Evolutionary conservation across 192 early-diverging fungal genomes (phyloP).

Genomic region (Helicostylum pulchrum): DNA sequence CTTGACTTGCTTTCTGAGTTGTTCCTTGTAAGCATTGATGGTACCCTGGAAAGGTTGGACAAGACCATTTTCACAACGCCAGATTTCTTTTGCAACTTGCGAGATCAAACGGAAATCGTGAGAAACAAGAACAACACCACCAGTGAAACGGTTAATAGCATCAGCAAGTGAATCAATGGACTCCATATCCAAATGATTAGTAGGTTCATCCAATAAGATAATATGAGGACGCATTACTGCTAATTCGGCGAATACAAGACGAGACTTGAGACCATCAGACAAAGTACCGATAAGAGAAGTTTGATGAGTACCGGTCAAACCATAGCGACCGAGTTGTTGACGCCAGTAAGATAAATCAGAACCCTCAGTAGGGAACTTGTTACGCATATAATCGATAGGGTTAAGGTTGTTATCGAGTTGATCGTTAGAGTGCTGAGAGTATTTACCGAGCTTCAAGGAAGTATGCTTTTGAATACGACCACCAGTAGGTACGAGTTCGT

Average conservation of each 20-base stretch:
- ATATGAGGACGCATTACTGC: conserved; percentile 88
- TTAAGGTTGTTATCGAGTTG: conserved; percentile 85
- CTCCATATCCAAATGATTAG: conserved; percentile 93
- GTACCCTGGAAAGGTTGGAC: conserved; percentile 74
- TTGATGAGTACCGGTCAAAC: conserved; percentile 91
- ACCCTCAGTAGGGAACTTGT: conserved; percentile 74
- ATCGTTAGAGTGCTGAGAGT: conserved; percentile 97
- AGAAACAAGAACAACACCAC: conserved; percentile 95
- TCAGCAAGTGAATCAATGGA: conserved; percentile 93
- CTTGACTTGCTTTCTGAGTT: conserved; percentile 77
- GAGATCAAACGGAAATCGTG: conserved; percentile 98
- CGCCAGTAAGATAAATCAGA: conserved; percentile 89
- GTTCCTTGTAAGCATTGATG: conserved; percentile 91
- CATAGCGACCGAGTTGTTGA: conserved; percentile 86
- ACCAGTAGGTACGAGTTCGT: conserved; percentile 76
- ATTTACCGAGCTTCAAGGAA: conserved; percentile 90
- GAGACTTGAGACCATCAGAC: conserved; percentile 92
- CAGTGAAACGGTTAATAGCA: conserved; percentile 92
- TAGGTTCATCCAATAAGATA: conserved; percentile 97
- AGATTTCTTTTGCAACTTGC: conserved; percentile 94
- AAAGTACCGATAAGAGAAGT: conserved; percentile 84
- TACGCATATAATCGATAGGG: conserved; percentile 90
- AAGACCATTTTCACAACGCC: conserved; percentile 83
- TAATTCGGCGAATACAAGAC: conserved; percentile 95
- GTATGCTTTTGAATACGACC: conserved; percentile 90